Conservation (phyloP, 148 eudicot species). For the Polygonum maritimum region DNA sequence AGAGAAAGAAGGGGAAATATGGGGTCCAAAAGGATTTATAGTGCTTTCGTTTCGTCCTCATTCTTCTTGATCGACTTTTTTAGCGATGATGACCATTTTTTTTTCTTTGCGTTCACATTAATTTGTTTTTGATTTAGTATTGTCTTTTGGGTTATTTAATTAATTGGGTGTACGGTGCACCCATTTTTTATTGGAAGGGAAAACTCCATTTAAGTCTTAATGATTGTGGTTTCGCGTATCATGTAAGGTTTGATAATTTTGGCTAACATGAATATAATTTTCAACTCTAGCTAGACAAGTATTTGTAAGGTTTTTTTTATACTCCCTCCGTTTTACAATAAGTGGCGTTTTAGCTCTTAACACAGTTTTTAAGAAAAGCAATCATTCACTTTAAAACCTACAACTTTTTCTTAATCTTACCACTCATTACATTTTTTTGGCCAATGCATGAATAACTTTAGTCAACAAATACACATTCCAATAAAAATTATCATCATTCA, state of each 20-base stretch:
- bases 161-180: background rate
- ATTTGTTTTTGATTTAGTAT: background rate
- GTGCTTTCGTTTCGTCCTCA: background rate
- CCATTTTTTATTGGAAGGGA: background rate
- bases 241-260: background rate
- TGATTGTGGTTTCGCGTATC: background rate
- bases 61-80: background rate
- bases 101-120: conserved; percentile 4
- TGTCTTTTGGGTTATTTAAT: background rate
- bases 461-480: too few relatives aligned
- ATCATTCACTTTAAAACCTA: too few relatives aligned
- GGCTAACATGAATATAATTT: background rate
- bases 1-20: background rate
- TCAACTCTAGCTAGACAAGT: background rate
- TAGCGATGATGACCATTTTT: background rate
- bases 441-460: too few relatives aligned
- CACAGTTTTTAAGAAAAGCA: too few relatives aligned
- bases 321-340: too few relatives aligned
- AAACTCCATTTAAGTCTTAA: background rate
- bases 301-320: background rate
- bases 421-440: too few relatives aligned
- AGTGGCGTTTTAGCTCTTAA: too few relatives aligned
- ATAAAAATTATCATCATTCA: too few relatives aligned
- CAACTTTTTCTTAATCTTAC: too few relatives aligned
- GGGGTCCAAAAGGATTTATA: conserved; percentile 5